Evolutionary conservation across 345 rosid genomes (phyloP), one percentile per base, ranked within the genome.

Genomic region (Hypericum androsaemum): DNA sequence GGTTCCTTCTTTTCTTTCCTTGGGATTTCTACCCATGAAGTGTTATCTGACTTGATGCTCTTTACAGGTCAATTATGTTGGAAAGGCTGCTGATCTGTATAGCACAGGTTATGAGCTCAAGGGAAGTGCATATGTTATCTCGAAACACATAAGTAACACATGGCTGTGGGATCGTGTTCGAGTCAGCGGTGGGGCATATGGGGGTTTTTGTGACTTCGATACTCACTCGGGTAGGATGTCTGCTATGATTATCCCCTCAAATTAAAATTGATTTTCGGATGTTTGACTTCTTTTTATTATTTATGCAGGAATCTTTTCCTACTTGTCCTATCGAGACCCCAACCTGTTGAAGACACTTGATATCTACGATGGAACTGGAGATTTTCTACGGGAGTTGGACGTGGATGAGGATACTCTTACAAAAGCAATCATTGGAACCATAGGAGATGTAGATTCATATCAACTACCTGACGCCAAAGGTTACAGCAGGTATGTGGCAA

Each of bases 141-240:
- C 32, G 32, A 22, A 22, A 22, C 32, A 22, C 32, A 22, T 22
- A 22, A 22, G 32, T 22, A 22, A 22, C 4, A 22, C 32, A 22
- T 22, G 32, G 32, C 4, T 22, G 4, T 22, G 32, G 32, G 32
- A 22, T 22, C 32, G 32, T 22, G 32, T 22, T 22, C 32, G 32
- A 22, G 32, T 22, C 32, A 47, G 99, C 35, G 98, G 98, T 32
- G 98, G 98, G 54, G 98, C 97, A 54, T 92, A 92, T 71, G 98
- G 98, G 50, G 97, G 98, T 47, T 88, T 88, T 67, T 85, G 97
- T 14, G 84, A 88, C 71, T 85, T 92, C 6, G 97, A 92, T 78
- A 75, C 90, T 16, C 89, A 88, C 70, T 88, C 98, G 64, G 98
- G 98, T 88, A 59, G 37, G 53, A 47, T 10, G 11, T 22, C 32